Conservation (phyloP, 164 flowering plant species). For the Vitis riparia region DNA sequence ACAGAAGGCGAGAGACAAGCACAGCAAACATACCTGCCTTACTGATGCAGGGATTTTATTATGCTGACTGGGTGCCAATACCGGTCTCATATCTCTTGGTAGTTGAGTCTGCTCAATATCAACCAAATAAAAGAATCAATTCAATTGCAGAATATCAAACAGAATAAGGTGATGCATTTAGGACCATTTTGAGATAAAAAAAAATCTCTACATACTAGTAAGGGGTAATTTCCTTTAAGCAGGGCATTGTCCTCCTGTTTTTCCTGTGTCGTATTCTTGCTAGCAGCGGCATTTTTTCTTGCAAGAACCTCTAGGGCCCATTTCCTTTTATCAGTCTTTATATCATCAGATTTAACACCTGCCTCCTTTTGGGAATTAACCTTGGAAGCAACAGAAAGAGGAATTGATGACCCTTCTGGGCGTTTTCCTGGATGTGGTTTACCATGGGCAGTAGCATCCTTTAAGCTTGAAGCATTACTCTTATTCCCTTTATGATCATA, state of each 20-base stretch:
- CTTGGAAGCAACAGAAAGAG: slow-evolving; percentile 34
- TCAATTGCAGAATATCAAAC: background rate
- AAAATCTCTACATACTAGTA: slow-evolving; percentile 53
- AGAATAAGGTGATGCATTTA: slow-evolving; percentile 1
- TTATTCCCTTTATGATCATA: slow-evolving; percentile 27
- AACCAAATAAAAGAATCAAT: slow-evolving; percentile 11
- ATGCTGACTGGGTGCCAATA: slow-evolving; percentile 54
- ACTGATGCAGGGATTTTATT: slow-evolving; percentile 74
- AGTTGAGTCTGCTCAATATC: slow-evolving; percentile 70
- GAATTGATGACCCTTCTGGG: slow-evolving; percentile 18
- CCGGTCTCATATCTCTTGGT: slow-evolving; percentile 85
- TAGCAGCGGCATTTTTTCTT: slow-evolving; percentile 55
- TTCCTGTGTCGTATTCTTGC: slow-evolving; percentile 31
- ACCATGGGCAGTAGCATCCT: slow-evolving; percentile 22
- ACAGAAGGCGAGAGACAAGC: background rate
- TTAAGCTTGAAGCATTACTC: slow-evolving; percentile 19
- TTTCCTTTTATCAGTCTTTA: slow-evolving; percentile 71
- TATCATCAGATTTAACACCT: slow-evolving; percentile 40
- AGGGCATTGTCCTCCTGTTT: slow-evolving; percentile 43
- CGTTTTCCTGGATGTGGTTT: slow-evolving; percentile 23
- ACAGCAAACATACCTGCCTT: slow-evolving; percentile 65
- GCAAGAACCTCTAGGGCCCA: slow-evolving; percentile 97
- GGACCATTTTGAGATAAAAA: background rate
- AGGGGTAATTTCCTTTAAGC: slow-evolving; percentile 71
- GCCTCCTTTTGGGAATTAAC: slow-evolving; percentile 34